Percentiles rank a stretch among this genome's conserved stretches.
phyloP scores from a whole-genome alignment of 441 rosid species.

The Omphalea diandra region DNA sequence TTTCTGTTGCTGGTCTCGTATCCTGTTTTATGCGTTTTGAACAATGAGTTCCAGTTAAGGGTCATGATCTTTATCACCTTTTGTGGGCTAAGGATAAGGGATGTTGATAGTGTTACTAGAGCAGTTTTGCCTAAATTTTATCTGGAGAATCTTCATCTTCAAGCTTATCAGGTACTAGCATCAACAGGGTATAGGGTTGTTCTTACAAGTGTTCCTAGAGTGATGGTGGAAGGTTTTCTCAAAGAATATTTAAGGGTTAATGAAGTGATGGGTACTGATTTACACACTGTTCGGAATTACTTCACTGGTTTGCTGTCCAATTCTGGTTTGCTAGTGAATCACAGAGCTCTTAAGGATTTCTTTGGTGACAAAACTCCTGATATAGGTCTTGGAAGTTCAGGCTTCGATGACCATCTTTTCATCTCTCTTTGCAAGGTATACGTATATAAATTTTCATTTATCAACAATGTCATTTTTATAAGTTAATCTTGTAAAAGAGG shows the following conservation, averaged over 20 bases:
- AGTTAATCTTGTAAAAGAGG: background rate
- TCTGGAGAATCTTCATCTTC: conserved; percentile 66
- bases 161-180: conserved; percentile 48
- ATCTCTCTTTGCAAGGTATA: conserved; percentile 74
- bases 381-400: conserved; percentile 68
- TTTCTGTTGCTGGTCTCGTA: conserved; percentile 49
- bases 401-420: conserved; percentile 55
- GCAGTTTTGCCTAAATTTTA: conserved; percentile 91
- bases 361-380: conserved; percentile 58
- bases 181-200: conserved; percentile 44
- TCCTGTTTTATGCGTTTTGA: conserved; percentile 57
- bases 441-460: too few relatives aligned
- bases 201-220: conserved; percentile 74
- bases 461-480: too few relatives aligned
- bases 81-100: conserved; percentile 58
- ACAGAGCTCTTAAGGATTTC: conserved; percentile 57
- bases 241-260: conserved; percentile 63
- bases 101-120: conserved; percentile 58
- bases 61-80: conserved; percentile 70
- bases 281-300: conserved; percentile 41
- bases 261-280: conserved; percentile 67
- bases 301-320: conserved; percentile 63
- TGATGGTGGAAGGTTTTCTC: conserved; percentile 77
- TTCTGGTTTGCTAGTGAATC: conserved; percentile 65
- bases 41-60: conserved; percentile 45